These are phyloP conservation scores for Colletotrichum liaoningense DNA, from an alignment of 2,329 filamentous ascomycete genomes.

Conservation along the genomic window DNA sequence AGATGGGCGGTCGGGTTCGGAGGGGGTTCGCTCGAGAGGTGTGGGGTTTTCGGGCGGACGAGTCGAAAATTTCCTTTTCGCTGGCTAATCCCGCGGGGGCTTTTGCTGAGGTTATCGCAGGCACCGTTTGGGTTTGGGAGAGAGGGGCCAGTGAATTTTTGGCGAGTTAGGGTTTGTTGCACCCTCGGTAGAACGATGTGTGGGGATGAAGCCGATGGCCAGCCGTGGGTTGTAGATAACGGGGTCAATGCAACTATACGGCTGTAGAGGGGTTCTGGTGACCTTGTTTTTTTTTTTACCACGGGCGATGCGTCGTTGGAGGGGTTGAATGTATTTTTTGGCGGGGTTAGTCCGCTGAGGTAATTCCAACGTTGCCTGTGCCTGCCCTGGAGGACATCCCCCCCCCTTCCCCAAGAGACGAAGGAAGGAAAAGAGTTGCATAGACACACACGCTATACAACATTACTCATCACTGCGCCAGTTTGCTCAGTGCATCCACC, in stretches of 20 bases:
- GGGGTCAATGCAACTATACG: neutral
- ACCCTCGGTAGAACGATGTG: slow-evolving; percentile 11
- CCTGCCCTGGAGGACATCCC: neutral
- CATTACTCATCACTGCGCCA: slow-evolving; percentile 15
- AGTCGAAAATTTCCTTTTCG: slow-evolving; percentile 30
- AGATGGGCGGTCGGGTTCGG: slow-evolving; percentile 26
- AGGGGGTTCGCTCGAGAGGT: slow-evolving; percentile 10
- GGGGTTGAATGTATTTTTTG: neutral
- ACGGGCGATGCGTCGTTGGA: neutral
- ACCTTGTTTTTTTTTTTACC: neutral
- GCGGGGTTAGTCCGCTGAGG: slow-evolving; percentile 24
- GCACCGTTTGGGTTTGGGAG: neutral
- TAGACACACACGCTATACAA: slow-evolving; percentile 30
- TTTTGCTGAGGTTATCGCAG: slow-evolving; percentile 20
- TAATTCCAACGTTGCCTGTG: slow-evolving; percentile 1
- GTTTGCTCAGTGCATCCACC: neutral
- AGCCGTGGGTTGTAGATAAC: neutral
- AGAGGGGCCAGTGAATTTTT: slow-evolving; percentile 37
- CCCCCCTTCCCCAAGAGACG: neutral
- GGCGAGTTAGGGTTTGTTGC: slow-evolving; percentile 45
- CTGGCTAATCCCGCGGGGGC: neutral
- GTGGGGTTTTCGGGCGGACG: slow-evolving; percentile 16
- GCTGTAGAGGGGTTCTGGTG: slow-evolving; percentile 17
- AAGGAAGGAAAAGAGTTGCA: slow-evolving; percentile 12
- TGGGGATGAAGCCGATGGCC: neutral